Base-by-base conservation (phyloP, 345 rosid genomes). In the Eucalyptus regnans region DNA sequence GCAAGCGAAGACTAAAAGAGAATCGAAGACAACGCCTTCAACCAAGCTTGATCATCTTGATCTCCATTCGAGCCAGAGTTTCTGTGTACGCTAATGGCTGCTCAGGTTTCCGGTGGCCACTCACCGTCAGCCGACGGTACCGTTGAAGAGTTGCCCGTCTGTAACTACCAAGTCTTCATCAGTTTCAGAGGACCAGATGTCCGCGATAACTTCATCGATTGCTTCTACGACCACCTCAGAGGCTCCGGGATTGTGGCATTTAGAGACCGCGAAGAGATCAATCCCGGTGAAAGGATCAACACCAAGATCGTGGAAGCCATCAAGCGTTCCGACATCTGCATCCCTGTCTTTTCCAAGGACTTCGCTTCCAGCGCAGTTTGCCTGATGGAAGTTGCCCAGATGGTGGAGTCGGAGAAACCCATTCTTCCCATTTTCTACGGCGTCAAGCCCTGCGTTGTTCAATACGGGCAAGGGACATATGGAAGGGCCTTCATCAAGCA, bases 401-500 rank as follows among this genome's bases (percentile, higher is more conserved):
- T 60, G 68, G 68, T 60, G 68, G 31, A 60, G 68, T 27, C 8
- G 0, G 15, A 60, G 0, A 60, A 60, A 60, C 12, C 68, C 68
- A 60, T 60, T 0, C 68, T 60, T 27, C 68, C 31, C 68, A 60
- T 60, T 7, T 60, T 60, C 68, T 60, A 60, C 0, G 68, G 8
- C 16, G 31, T 60, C 31, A 3, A 60, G 3, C 31, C 68, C 68
- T 60, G 4, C 68, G 16, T 2, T 12, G 68, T 60, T 0, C 16
- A 31, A 31, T 60, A 60, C 68, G 16, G 27, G 31, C 31, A 0
- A 16, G 15, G 15, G 1, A 60, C 31, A 60, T 27, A 60, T 6
- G 31, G 0, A 60, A 12, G 12, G 0, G 27, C 68, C 68, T 60
- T 60, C 16, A 4, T 31, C 31, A 0, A 60, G 16, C 68, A 60